phyloP scores from a whole-genome alignment of 1,284 basidiomycete species.

The Cutaneotrichosporon curvatum region DNA sequence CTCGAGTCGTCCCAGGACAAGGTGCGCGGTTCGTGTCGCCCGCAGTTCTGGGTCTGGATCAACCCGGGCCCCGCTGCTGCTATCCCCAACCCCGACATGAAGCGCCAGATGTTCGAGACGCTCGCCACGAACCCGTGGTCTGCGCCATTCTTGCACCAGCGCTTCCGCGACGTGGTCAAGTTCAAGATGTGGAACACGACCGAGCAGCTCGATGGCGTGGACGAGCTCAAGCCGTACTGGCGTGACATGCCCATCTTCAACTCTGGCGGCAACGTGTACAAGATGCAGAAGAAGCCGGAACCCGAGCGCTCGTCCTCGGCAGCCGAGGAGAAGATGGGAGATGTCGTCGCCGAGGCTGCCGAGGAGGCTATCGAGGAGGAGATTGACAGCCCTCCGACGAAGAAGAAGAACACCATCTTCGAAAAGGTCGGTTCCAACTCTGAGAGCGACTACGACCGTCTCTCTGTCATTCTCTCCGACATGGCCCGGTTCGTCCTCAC shows the following conservation, averaged over 20 bases:
- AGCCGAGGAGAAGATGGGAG: background rate
- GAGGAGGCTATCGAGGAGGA: slow-evolving; percentile 4
- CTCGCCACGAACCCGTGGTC: slow-evolving; percentile 74
- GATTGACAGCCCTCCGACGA: background rate
- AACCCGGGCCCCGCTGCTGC: slow-evolving; percentile 62
- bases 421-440: slow-evolving; percentile 70
- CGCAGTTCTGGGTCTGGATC: slow-evolving; percentile 83
- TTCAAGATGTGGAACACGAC: slow-evolving; percentile 89
- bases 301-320: no score
- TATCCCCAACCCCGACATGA: slow-evolving; percentile 63
- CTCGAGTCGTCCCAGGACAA: slow-evolving; percentile 20
- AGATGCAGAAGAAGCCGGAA: slow-evolving; percentile 40
- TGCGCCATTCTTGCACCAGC: slow-evolving; percentile 69
- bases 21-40: slow-evolving; percentile 53
- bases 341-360: slow-evolving; percentile 4
- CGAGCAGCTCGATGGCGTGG: slow-evolving; percentile 71
- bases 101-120: slow-evolving; percentile 59
- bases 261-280: slow-evolving; percentile 62
- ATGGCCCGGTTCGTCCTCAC: slow-evolving; percentile 80
- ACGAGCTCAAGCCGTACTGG: slow-evolving; percentile 72
- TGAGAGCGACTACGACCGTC: slow-evolving; percentile 64
- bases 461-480: slow-evolving; percentile 76
- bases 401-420: slow-evolving; percentile 50
- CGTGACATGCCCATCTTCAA: slow-evolving; percentile 62
- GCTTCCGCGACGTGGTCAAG: slow-evolving; percentile 70